Conservation (phyloP, 2,329 filamentous ascomycete genomes). For the Cladophialophora exuberans region DNA sequence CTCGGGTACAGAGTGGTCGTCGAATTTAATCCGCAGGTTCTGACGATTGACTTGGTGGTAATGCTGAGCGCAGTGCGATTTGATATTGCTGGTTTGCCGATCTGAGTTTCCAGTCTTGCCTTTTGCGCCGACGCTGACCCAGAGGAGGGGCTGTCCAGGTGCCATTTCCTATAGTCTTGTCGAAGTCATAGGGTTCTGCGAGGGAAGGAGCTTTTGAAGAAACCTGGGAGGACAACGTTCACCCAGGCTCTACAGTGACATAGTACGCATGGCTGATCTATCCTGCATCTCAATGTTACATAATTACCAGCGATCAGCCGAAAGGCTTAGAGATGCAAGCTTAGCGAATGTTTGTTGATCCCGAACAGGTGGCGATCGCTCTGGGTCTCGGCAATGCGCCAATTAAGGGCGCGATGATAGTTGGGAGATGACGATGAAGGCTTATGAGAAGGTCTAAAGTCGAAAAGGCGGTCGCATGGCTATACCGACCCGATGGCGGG, state of each 20-base stretch:
- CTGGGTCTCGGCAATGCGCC: background rate
- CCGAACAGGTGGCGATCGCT: background rate
- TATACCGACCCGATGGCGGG: too few species aligned
- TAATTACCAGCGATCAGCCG: background rate
- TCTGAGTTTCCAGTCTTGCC: background rate
- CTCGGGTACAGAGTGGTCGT: background rate
- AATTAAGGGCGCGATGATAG: background rate
- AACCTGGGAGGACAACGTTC: too few species aligned
- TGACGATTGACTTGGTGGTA: background rate
- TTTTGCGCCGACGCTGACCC: background rate
- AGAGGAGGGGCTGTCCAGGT: background rate
- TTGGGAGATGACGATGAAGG: too few species aligned
- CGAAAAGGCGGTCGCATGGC: too few species aligned
- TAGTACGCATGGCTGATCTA: too few species aligned
- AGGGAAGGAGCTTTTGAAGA: background rate
- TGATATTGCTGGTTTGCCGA: background rate
- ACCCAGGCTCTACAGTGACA: background rate
- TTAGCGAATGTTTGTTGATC: background rate
- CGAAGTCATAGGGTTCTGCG: background rate
- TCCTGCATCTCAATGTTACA: background rate
- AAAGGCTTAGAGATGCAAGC: conserved; percentile 1
- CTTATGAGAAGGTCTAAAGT: too few species aligned
- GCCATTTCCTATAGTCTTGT: background rate
- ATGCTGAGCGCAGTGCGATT: background rate
- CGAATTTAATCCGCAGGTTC: background rate